Percentiles rank a stretch among this genome's conserved stretches.
Evolutionary conservation across 139 green algal genomes (phyloP).

Genomic region (Dunaliella primolecta): DNA sequence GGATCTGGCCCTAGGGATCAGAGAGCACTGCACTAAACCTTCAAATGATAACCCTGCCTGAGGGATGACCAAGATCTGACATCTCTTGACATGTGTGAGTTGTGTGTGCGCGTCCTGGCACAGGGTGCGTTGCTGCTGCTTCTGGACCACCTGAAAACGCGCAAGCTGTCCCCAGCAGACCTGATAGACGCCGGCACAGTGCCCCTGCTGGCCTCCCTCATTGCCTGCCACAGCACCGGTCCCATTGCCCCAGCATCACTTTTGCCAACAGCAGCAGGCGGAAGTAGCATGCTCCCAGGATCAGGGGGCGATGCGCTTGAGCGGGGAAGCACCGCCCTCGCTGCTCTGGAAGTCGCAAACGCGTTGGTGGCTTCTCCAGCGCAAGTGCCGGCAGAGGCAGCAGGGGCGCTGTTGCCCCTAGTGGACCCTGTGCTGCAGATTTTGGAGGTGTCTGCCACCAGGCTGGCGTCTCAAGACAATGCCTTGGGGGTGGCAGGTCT

Average conservation of each 20-base stretch:
- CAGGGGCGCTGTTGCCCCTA: neutral
- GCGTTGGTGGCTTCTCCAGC: too few species aligned
- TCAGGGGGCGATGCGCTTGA: neutral
- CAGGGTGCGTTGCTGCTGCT: neutral
- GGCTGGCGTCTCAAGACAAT: neutral
- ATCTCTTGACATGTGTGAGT: neutral
- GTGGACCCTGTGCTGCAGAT: neutral
- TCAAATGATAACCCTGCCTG: neutral
- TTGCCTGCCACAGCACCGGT: neutral
- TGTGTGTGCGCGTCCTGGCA: neutral
- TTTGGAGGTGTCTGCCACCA: neutral
- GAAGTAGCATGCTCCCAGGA: neutral
- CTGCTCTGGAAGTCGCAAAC: neutral
- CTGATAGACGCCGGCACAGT: neutral
- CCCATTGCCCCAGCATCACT: too few species aligned
- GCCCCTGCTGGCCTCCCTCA: neutral
- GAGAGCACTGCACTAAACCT: neutral
- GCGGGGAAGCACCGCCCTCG: neutral
- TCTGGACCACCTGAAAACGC: neutral
- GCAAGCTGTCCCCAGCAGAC: neutral
- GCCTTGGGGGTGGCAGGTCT: neutral
- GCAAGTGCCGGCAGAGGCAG: too few species aligned
- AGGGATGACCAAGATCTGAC: neutral
- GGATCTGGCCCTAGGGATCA: too few species aligned
- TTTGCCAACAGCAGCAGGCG: neutral